phyloP scores from a whole-genome alignment of 768 basidiomycete species.

The Steccherinum ochraceum region DNA sequence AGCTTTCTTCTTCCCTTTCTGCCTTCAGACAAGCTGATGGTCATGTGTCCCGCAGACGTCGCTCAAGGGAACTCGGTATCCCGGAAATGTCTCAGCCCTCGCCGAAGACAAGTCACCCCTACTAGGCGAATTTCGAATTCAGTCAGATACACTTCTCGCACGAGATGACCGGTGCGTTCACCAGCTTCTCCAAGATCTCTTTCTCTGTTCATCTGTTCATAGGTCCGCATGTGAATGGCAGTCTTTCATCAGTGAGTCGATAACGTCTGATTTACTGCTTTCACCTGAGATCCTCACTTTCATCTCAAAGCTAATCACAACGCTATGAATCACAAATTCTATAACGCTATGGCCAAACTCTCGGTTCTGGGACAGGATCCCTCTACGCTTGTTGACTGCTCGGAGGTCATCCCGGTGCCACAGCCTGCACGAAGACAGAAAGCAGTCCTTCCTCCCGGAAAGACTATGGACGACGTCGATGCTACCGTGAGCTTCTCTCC shows the following conservation, averaged over 20 bases:
- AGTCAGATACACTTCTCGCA: slow-evolving; percentile 2
- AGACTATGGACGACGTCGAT: slow-evolving; percentile 16
- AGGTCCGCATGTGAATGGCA: slow-evolving; percentile 20
- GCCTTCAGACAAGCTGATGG: too few species aligned
- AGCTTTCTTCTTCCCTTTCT: too few species aligned
- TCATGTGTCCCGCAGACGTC: too few species aligned
- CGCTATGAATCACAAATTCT: slow-evolving; percentile 1
- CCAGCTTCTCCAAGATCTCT: not conserved
- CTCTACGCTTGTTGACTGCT: slow-evolving; percentile 9
- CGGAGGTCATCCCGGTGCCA: slow-evolving; percentile 10
- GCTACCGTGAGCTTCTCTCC: too few species aligned
- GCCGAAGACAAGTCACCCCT: slow-evolving; percentile 9
- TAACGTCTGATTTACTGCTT: not conserved
- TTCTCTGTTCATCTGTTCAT: not conserved
- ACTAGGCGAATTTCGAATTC: slow-evolving; percentile 7
- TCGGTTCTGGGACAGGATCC: slow-evolving; percentile 7
- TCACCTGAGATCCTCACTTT: not conserved
- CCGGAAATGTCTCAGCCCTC: slow-evolving; percentile 6
- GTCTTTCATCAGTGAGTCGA: slow-evolving; percentile 16
- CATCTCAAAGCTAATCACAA: not conserved
- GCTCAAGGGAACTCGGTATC: slow-evolving; percentile 1
- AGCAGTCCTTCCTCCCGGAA: slow-evolving; percentile 15
- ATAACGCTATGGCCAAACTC: slow-evolving; percentile 6
- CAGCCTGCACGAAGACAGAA: not conserved
- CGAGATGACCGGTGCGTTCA: slow-evolving; percentile 14